Base-by-base conservation (phyloP, 345 rosid species). In the Nasturtium officinale region DNA sequence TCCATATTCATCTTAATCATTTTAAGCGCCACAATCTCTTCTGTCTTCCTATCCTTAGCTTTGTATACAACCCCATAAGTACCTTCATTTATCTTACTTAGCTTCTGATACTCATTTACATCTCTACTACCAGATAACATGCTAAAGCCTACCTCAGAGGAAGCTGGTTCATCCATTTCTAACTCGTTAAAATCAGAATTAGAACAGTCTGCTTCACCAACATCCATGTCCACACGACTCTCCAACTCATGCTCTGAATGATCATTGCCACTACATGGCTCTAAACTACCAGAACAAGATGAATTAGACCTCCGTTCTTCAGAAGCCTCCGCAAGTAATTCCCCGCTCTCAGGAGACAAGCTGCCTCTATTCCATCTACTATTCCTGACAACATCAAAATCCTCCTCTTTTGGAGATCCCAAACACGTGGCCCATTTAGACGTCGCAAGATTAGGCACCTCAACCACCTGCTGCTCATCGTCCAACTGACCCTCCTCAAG, bases 1-100 rank as follows among this genome's bases (percentile, higher is more conserved):
- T 84, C 88, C 87, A 83, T 80, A 67, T 84, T 81, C 83, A 87
- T 86, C 85, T 85, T 89, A 68, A 88, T 85, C 85, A 88, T 88
- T 81, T 92, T 92, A 76, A 92, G 73, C 8, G 98, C 98, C 73
- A 92, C 96, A 63, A 83, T 71, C 75, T 92, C 85, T 5, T 90
- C 89, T 0, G 89, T 82, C 79, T 76, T 84, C 83, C 78, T 90
- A 79, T 90, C 93, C 73, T 72, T 87, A 35, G 92, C 98, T 83
- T 85, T 88, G 76, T 82, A 90, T 35, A 92, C 98, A 82, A 88
- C 80, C 62, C 96, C 98, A 61, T 92, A 92, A 32, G 96, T 88
- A 26, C 98, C 98, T 82, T 92, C 98, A 64, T 65, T 86, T n/a
- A 92, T 88, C 82, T 83, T 91, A 71, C 87, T 81, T 20, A 92